Evolutionary conservation across 2,329 filamentous ascomycete species (phyloP).

Genomic region (Ophiostoma piceae): DNA sequence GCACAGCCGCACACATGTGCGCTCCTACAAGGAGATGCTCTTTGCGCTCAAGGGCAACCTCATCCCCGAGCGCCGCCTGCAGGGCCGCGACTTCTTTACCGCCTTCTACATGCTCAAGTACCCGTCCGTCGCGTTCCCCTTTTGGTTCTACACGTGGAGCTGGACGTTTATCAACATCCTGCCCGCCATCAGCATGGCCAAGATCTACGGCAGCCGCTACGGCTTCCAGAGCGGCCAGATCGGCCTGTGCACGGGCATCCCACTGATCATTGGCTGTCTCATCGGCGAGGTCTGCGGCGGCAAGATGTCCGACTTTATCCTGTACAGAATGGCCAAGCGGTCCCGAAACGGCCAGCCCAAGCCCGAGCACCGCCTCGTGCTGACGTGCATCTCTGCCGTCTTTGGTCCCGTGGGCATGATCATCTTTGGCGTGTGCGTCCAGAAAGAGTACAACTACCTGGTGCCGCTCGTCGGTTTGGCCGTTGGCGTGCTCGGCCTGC

Average conservation of each 20-base stretch:
- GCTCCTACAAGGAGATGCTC: slow-evolving; percentile 19
- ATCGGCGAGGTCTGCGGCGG: slow-evolving; percentile 25
- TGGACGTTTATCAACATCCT: slow-evolving; percentile 27
- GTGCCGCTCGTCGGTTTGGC: slow-evolving; percentile 20
- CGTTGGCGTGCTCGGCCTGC: slow-evolving; percentile 24
- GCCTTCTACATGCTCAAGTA: slow-evolving; percentile 24
- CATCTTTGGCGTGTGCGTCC: slow-evolving; percentile 23
- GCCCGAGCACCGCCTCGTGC: slow-evolving; percentile 25
- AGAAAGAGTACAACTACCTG: slow-evolving; percentile 19
- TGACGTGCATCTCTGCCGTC: slow-evolving; percentile 22
- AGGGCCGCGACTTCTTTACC: slow-evolving; percentile 20
- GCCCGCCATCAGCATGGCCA: slow-evolving; percentile 26
- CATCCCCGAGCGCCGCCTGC: slow-evolving; percentile 22
- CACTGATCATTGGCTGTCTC: slow-evolving; percentile 25
- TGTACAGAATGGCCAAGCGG: slow-evolving; percentile 17
- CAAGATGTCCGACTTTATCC: slow-evolving; percentile 25
- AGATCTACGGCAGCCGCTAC: slow-evolving; percentile 24
- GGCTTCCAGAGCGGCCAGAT: slow-evolving; percentile 22
- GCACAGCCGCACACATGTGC: slow-evolving; percentile 17
- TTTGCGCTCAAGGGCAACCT: slow-evolving; percentile 17
- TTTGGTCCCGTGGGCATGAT: slow-evolving; percentile 25
- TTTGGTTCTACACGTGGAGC: slow-evolving; percentile 24
- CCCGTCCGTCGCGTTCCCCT: slow-evolving; percentile 24
- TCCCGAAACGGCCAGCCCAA: slow-evolving; percentile 15
- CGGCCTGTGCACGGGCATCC: slow-evolving; percentile 25